phyloP scores from a whole-genome alignment of 2,329 filamentous ascomycete species.

The Fusarium verrucosum region DNA sequence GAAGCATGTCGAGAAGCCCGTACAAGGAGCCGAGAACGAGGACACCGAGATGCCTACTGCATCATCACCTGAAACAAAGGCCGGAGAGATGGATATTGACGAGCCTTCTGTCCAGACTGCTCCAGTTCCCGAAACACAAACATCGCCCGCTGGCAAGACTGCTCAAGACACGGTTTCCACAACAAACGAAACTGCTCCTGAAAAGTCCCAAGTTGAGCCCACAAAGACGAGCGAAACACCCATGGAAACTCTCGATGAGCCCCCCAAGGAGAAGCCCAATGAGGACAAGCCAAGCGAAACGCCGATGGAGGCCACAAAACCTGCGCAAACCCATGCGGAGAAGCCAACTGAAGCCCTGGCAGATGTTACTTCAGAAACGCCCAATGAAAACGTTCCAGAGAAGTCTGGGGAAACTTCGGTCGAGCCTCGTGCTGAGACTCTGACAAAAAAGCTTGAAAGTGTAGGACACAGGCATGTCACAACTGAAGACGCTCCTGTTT shows the following conservation, averaged over 20 bases:
- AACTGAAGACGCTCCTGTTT: not conserved
- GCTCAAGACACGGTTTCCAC: not conserved
- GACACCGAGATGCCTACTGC: constrained; percentile 6
- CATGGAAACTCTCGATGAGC: not conserved
- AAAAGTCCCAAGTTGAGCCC: constrained; percentile 1
- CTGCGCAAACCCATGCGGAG: not conserved
- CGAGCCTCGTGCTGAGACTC: not conserved
- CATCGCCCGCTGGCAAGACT: constrained; percentile 8
- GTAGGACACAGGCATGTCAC: not conserved
- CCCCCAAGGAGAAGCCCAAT: not conserved
- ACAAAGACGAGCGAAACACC: constrained; percentile 4
- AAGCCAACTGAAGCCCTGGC: not conserved
- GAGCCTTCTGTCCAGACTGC: constrained; percentile 20
- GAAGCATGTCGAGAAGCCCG: not conserved
- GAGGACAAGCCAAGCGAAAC: constrained; percentile 2
- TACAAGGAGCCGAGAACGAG: not conserved
- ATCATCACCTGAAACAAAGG: constrained; percentile 48
- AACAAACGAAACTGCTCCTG: not conserved
- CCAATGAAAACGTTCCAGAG: not conserved
- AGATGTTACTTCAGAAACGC: not conserved
- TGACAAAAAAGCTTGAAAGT: constrained; percentile 1
- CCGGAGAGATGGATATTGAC: constrained; percentile 56
- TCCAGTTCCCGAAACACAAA: constrained; percentile 8
- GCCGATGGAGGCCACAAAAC: not conserved
- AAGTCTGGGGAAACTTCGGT: not conserved